Percentiles rank a stretch among this genome's conserved stretches.
Conservation (phyloP, 73 alveolate species). For the Tetrahymena elliotti region DNA sequence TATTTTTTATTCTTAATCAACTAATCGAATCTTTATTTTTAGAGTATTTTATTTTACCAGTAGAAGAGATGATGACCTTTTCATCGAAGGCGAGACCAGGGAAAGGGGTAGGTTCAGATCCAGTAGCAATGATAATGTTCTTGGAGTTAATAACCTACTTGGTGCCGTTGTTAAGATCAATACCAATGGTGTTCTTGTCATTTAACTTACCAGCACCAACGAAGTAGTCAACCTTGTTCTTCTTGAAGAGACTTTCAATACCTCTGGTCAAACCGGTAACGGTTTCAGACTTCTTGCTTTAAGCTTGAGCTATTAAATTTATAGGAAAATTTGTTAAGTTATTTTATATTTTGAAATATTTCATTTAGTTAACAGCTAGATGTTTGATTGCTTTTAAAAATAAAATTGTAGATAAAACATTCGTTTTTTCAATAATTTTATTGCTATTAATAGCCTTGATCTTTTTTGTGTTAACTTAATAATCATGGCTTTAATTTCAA, state of each 20-base stretch:
- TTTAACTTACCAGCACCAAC: slow-evolving; percentile 73
- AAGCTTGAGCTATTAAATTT: not conserved
- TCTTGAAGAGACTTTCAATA: slow-evolving; percentile 77
- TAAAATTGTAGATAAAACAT: no score
- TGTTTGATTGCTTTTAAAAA: no score
- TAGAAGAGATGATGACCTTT: slow-evolving; percentile 58
- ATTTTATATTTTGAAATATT: not conserved
- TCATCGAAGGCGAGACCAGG: slow-evolving; percentile 81
- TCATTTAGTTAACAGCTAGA: not conserved
- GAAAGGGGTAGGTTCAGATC: slow-evolving; percentile 82
- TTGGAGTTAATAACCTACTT: slow-evolving; percentile 56
- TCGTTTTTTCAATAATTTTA: no score
- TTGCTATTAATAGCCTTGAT: no score
- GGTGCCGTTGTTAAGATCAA: slow-evolving; percentile 55
- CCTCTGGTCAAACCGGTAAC: slow-evolving; percentile 84
- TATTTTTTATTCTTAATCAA: no score
- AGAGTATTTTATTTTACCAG: slow-evolving; percentile 20
- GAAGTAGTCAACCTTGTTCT: slow-evolving; percentile 76
- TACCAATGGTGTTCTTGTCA: slow-evolving; percentile 45
- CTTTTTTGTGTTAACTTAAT: no score
- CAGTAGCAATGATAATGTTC: slow-evolving; percentile 84
- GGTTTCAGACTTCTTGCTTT: slow-evolving; percentile 60
- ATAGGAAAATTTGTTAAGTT: no score
- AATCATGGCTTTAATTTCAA: no score
- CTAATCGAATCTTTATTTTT: no score